Evolutionary conservation across 176 grass and related monocot genomes (phyloP).

Genomic region (Musa schizocarpa): DNA sequence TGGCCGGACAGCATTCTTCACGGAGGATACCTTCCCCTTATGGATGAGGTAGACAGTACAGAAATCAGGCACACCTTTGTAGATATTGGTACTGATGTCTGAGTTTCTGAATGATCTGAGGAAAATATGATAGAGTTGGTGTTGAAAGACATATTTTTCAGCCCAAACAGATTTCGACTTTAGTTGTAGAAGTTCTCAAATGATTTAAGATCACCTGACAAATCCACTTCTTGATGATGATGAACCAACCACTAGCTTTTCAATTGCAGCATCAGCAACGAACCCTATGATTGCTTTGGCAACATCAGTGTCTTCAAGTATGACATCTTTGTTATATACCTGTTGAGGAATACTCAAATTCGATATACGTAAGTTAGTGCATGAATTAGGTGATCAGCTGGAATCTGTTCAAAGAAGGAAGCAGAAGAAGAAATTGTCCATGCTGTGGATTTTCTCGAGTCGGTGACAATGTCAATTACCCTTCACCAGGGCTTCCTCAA

Average conservation of each 20-base stretch:
- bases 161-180: not conserved
- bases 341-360: not conserved
- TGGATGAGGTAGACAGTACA: conserved; percentile 33
- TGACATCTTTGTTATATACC: conserved; percentile 27
- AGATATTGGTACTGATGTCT: conserved; percentile 21
- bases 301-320: conserved; percentile 16
- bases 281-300: conserved; percentile 33
- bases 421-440: no score
- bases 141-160: not conserved
- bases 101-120: conserved; percentile 23
- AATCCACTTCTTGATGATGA: conserved; percentile 25
- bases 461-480: no score
- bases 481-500: no score
- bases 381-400: no score
- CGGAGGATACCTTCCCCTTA: conserved; percentile 24
- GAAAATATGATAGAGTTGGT: not conserved
- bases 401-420: no score
- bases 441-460: no score
- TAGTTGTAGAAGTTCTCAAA: not conserved
- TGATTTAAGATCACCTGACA: conserved; percentile 4
- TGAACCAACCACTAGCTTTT: conserved; percentile 26
- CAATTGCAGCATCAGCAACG: conserved; percentile 26
- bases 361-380: no score
- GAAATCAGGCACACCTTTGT: conserved; percentile 26
- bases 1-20: conserved; percentile 17